phyloP scores from a whole-genome alignment of 163 green algal genomes.

The Scenedesmus sp. region DNA sequence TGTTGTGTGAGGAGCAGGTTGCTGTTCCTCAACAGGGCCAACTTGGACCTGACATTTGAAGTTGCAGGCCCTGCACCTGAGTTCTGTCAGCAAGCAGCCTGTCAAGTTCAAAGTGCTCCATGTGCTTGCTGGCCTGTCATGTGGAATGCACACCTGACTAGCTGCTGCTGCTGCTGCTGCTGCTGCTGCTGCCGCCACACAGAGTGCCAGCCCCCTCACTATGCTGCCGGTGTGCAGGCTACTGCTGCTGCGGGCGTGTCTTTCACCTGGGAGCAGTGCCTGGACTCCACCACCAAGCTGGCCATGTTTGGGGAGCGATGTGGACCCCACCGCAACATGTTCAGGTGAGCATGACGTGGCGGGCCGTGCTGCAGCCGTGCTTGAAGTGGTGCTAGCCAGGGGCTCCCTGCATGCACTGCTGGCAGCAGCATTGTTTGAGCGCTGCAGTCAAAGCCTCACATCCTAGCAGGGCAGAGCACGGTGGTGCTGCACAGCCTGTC shows the following conservation, averaged over 20 bases:
- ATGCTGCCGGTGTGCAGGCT: constrained; percentile 24
- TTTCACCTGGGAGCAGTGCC: constrained; percentile 21
- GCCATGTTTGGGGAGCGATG: constrained; percentile 41
- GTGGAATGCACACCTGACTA: not conserved
- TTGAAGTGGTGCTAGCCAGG: not conserved
- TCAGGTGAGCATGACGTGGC: constrained; percentile 1
- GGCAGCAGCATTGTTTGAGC: not conserved
- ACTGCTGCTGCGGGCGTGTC: not conserved
- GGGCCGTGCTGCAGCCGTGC: not conserved
- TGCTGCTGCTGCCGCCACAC: constrained; percentile 5
- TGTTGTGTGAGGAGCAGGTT: not conserved
- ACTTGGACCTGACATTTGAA: not conserved
- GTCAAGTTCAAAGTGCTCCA: not conserved
- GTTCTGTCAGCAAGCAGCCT: not conserved
- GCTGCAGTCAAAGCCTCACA: not conserved
- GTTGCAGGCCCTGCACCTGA: too few relatives aligned
- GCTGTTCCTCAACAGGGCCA: too few relatives aligned
- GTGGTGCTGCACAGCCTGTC: too few relatives aligned
- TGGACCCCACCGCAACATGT: constrained; percentile 11
- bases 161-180: constrained; percentile 22
- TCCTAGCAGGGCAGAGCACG: too few relatives aligned
- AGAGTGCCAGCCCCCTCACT: not conserved
- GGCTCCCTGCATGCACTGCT: not conserved
- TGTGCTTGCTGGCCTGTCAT: not conserved
- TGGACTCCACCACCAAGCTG: not conserved